Evolutionary conservation across 345 rosid species (phyloP), one percentile per base, ranked within the genome.

Genomic region (Pelargonium nanum): DNA sequence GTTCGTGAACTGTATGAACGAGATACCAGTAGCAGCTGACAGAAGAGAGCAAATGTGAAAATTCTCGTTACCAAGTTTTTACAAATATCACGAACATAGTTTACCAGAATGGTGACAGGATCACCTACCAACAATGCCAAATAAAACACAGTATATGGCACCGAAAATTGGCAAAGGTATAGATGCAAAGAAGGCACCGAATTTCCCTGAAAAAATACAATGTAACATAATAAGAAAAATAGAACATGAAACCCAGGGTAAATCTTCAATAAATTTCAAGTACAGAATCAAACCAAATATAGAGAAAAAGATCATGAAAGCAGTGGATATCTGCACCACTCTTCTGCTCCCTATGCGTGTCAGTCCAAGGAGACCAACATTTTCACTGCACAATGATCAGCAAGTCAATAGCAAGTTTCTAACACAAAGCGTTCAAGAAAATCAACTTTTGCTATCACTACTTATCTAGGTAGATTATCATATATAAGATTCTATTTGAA

Each of bases 141-240:
- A 78, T 64, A 93, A 63, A 64, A 93, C 70, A 61, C 99, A 93
- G 77, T 93, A 89, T 69, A 84, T 80, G 62, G 96, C 97, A 30
- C 74, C 99, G 75, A 93, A 93, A 68, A 93, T 84, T 19, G 99
- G 90, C 60, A 83, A 75, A 19, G 99, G 99, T 69, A 93, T 93
- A 25, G 99, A 93, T 1, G 99, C 99, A 72, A 93, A 93, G 65
- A 93, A 84, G 55, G 96, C 99, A 7, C 99, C 99, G 56, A 93
- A 93, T 55, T 89, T 93, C 64, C 99, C 99, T 89, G 75, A 63
- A 63, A 56, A 50, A 65, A 40, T 40, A 66, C 19, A 65, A 53
- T 23, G 45, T 0, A 16, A n/a, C 34, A 28, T 34, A 50, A 23
- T 53, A 44, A 20, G 60, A 53, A 25, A 45, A 55, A 28, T 23